A percentile compares a stretch with the other conserved stretches of the same genome.
Conservation (phyloP, 192 early-diverging fungal species). For the Backusella morwellensis region DNA sequence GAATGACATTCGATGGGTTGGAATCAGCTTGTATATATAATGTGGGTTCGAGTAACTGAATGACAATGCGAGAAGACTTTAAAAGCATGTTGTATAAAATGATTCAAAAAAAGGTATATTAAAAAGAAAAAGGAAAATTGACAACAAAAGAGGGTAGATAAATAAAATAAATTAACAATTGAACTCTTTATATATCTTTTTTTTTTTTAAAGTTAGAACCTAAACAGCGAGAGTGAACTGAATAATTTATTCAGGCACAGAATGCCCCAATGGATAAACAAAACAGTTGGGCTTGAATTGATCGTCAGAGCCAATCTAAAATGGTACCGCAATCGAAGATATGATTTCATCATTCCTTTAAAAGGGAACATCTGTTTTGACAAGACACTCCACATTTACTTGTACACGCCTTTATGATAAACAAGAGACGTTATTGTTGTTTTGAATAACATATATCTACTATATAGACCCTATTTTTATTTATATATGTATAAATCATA, state of each 20-base stretch:
- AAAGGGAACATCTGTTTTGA: neutral
- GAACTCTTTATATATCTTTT: neutral
- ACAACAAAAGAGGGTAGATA: neutral
- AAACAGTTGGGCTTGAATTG: neutral
- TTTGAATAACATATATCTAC: no score
- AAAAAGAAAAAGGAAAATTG: neutral
- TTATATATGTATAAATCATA: neutral
- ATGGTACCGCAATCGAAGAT: neutral
- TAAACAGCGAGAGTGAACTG: neutral
- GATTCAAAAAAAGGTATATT: neutral
- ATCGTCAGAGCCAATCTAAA: neutral
- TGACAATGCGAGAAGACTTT: neutral
- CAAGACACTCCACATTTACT: neutral
- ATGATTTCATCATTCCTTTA: neutral
- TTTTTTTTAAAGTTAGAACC: neutral
- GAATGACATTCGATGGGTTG: neutral
- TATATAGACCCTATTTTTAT: neutral
- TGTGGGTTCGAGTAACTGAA: conserved; percentile 11
- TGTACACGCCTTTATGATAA: no score
- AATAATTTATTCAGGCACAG: neutral
- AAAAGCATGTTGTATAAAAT: neutral
- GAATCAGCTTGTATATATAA: neutral
- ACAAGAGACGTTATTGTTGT: no score
- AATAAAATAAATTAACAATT: no score
- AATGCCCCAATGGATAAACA: neutral